phyloP scores from a whole-genome alignment of 129 eudicot species.

The Centaurea solstitialis region DNA sequence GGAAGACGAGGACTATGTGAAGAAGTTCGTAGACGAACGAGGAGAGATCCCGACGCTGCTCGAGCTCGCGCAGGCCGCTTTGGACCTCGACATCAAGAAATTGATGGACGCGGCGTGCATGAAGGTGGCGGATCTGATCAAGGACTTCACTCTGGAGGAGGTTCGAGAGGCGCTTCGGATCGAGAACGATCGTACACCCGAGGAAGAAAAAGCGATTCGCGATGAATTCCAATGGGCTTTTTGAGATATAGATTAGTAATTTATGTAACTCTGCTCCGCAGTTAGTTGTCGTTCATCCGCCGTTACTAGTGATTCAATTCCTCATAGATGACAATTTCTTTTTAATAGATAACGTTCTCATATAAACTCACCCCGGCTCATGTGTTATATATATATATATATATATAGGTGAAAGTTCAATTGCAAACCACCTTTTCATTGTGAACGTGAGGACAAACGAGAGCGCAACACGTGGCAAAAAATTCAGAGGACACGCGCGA shows the following conservation, averaged over 20 bases:
- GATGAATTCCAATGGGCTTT: slow-evolving; percentile 13
- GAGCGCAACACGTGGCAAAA: too few species aligned
- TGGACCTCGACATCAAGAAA: background rate
- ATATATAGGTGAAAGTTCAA: too few species aligned
- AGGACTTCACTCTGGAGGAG: slow-evolving; percentile 3
- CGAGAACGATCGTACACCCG: slow-evolving; percentile 14
- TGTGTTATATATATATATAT: too few species aligned
- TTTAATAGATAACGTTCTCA: too few species aligned
- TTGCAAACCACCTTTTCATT: too few species aligned
- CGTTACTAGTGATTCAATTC: too few species aligned
- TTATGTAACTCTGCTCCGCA: background rate
- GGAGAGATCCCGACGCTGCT: background rate
- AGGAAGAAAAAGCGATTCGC: slow-evolving; percentile 21
- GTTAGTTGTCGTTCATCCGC: background rate
- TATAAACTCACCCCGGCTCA: too few species aligned
- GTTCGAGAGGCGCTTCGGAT: background rate
- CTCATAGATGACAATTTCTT: too few species aligned
- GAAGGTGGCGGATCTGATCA: background rate
- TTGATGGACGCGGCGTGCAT: background rate
- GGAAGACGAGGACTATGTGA: background rate
- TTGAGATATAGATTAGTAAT: too few species aligned
- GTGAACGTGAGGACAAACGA: too few species aligned
- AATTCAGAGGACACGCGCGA: too few species aligned
- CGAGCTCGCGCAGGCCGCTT: background rate
- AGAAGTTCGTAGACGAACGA: background rate